phyloP scores from a whole-genome alignment of 345 rosid species.

The Pelargonium nanum region DNA sequence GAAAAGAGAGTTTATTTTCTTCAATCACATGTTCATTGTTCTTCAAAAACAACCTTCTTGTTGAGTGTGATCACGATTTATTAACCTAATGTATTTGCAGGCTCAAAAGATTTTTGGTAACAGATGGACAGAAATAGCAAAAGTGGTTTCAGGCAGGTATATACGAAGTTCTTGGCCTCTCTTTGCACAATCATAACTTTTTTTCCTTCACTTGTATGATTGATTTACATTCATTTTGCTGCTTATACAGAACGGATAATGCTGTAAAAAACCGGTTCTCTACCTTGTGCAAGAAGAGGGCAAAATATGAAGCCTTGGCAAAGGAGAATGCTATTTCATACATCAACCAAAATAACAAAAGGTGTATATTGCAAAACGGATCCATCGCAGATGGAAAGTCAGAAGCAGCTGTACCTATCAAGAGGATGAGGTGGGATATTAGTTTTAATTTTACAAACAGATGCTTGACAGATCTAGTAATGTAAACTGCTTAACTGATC shows the following conservation, averaged over 20 bases:
- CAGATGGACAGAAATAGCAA: slow-evolving; percentile 98
- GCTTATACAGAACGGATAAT: slow-evolving; percentile 75
- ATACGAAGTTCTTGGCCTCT: not conserved
- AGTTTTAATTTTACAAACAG: not conserved
- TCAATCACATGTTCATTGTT: not conserved
- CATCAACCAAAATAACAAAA: slow-evolving; percentile 62
- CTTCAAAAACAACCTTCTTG: not conserved
- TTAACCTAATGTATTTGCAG: slow-evolving; percentile 31
- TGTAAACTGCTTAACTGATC: not conserved
- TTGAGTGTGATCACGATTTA: slow-evolving; percentile 9
- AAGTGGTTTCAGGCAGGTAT: slow-evolving; percentile 99
- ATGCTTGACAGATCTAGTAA: not conserved
- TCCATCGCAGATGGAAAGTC: slow-evolving; percentile 28
- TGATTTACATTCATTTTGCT: not conserved
- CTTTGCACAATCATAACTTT: not conserved
- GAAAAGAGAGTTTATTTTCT: no score
- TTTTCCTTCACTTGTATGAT: not conserved
- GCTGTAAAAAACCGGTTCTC: slow-evolving; percentile 98
- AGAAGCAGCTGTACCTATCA: slow-evolving; percentile 31
- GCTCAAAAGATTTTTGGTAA: slow-evolving; percentile 92
- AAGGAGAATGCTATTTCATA: slow-evolving; percentile 53
- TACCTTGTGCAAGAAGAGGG: slow-evolving; percentile 92
- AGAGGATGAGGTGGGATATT: slow-evolving; percentile 52
- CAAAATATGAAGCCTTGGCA: slow-evolving; percentile 79
- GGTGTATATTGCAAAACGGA: slow-evolving; percentile 40